Conservation (phyloP, 768 basidiomycete genomes). For the Infundibulicybe gibba region DNA sequence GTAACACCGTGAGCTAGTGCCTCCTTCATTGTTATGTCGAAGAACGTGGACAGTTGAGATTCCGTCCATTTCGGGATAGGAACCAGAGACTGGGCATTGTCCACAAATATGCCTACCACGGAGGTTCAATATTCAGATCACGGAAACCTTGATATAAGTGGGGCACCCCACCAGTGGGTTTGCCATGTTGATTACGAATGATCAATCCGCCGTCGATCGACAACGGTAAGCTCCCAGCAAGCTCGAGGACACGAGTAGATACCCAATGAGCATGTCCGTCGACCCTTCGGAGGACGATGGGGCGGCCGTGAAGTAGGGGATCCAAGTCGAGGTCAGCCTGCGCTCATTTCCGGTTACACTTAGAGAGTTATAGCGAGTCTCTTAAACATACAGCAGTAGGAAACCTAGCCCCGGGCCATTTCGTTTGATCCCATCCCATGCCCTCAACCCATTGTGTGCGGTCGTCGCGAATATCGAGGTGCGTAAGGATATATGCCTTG, state of each 20-base stretch:
- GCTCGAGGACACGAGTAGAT: constrained; percentile 64
- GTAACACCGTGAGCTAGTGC: constrained; percentile 79
- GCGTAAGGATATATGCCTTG: constrained; percentile 51
- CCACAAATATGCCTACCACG: constrained; percentile 66
- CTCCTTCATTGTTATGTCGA: constrained; percentile 60
- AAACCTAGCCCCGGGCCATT: constrained; percentile 60
- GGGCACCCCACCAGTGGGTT: constrained; percentile 57
- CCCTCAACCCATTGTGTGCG: constrained; percentile 72
- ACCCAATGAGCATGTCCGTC: constrained; percentile 91
- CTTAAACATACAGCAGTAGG: constrained; percentile 59
- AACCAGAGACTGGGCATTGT: constrained; percentile 83
- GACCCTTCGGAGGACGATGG: constrained; percentile 71
- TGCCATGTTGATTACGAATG: constrained; percentile 54
- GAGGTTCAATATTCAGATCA: no score
- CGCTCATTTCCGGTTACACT: background rate
- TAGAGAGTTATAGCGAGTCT: background rate
- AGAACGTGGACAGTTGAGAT: constrained; percentile 53
- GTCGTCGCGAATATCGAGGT: constrained; percentile 53
- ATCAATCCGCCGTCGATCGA: constrained; percentile 75
- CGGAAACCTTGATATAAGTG: background rate
- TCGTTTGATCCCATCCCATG: constrained; percentile 93
- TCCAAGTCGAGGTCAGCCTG: constrained; percentile 76
- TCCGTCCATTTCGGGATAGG: constrained; percentile 61
- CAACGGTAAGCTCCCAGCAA: constrained; percentile 58
- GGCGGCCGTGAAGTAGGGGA: constrained; percentile 59